These are phyloP conservation scores for Hibiscus tridactylites DNA, from an alignment of 345 rosid genomes.

Conservation along the genomic window DNA sequence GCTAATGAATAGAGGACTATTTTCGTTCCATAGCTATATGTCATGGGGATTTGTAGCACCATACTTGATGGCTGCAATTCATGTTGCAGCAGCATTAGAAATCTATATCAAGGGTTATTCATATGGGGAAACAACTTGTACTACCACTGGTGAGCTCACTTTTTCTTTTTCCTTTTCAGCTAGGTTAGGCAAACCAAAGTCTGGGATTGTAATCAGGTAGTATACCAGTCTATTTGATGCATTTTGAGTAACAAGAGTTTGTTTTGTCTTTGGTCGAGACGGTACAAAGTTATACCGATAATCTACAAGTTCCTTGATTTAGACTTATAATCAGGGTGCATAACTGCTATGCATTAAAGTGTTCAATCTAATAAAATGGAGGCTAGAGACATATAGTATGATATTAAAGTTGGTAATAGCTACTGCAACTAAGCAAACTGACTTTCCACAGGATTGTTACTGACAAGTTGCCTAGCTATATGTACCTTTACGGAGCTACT, in stretches of 20 bases:
- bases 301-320: background rate
- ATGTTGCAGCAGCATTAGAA: conserved; percentile 69
- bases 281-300: background rate
- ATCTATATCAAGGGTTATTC: conserved; percentile 58
- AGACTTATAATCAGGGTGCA: background rate
- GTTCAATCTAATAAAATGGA: background rate
- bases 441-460: conserved; percentile 57
- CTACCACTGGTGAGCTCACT: conserved; percentile 63
- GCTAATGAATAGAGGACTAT: conserved; percentile 89
- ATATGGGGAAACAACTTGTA: conserved; percentile 46
- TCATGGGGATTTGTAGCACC: conserved; percentile 97
- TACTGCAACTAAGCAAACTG: conserved; percentile 12
- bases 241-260: background rate
- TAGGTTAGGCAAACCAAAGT: conserved; percentile 5
- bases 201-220: background rate
- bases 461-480: conserved; percentile 52
- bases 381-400: background rate
- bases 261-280: background rate
- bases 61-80: conserved; percentile 69
- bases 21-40: conserved; percentile 74
- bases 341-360: background rate
- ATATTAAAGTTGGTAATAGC: background rate
- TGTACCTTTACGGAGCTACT: conserved; percentile 74
- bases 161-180: conserved; percentile 10
- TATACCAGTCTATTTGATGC: background rate